phyloP scores from a whole-genome alignment of 495 filamentous ascomycete species.

The Podospora tetraspora region DNA sequence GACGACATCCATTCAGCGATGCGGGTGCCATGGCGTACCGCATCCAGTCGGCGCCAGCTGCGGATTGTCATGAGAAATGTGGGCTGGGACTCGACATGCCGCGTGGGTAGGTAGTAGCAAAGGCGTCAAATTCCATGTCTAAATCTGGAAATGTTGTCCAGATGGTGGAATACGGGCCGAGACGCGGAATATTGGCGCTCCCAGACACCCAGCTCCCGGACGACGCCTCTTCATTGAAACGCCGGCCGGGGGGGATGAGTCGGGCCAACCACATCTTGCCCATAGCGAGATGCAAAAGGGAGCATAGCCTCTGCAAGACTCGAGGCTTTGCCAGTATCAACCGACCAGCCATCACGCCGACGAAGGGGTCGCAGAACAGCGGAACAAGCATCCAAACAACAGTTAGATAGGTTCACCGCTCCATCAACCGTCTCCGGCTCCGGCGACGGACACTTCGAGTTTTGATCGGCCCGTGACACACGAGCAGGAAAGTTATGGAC shows the following conservation, averaged over 20 bases:
- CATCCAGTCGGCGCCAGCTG: neutral
- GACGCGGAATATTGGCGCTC: neutral
- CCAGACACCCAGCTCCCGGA: neutral
- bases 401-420: neutral
- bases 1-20: neutral
- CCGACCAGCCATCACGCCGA: neutral
- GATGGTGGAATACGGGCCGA: neutral
- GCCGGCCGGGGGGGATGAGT: neutral
- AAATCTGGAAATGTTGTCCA: neutral
- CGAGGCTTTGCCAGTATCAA: neutral
- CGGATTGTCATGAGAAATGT: neutral
- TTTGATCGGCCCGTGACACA: neutral
- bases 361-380: neutral
- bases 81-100: neutral
- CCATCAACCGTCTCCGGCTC: neutral
- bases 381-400: neutral
- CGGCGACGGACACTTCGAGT: neutral
- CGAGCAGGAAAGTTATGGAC: neutral
- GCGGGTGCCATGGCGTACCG: neutral
- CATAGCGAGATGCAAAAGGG: neutral
- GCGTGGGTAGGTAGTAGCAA: neutral
- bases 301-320: neutral
- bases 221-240: neutral
- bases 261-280: neutral
- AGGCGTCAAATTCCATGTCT: neutral